Conservation (phyloP, 768 basidiomycete genomes). For the Tylopilus sp. region DNA sequence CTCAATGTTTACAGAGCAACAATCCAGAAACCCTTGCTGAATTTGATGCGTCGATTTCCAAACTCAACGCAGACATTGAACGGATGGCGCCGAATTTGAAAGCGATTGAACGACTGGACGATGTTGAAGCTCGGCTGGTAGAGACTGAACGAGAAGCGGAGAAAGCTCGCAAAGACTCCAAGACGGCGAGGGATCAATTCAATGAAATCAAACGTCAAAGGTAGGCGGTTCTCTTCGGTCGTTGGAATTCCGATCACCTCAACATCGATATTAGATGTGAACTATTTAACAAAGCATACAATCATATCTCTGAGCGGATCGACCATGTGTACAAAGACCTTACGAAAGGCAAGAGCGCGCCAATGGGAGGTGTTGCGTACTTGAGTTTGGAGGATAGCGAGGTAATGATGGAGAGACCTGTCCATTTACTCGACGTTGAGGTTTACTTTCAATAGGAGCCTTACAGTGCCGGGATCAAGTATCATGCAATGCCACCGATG, state of each 20-base stretch:
- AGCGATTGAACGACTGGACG: slow-evolving; percentile 86
- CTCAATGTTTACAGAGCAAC: slow-evolving; percentile 43
- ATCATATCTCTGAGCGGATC: slow-evolving; percentile 92
- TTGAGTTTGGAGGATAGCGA: slow-evolving; percentile 94
- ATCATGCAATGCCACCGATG: slow-evolving; percentile 99
- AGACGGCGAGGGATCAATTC: slow-evolving; percentile 87
- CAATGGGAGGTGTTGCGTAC: slow-evolving; percentile 96
- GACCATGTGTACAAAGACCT: slow-evolving; percentile 97
- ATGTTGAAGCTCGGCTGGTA: slow-evolving; percentile 78
- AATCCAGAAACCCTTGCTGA: slow-evolving; percentile 62
- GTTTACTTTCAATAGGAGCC: slow-evolving; percentile 56
- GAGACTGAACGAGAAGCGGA: slow-evolving; percentile 94
- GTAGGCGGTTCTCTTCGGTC: slow-evolving; percentile 36
- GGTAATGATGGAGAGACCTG: slow-evolving; percentile 45
- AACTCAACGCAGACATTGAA: slow-evolving; percentile 78
- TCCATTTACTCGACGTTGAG: slow-evolving; percentile 2
- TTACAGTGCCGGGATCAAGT: slow-evolving; percentile 88
- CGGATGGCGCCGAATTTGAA: slow-evolving; percentile 96
- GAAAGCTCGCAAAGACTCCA: slow-evolving; percentile 86
- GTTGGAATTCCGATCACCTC: not conserved
- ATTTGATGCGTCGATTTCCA: slow-evolving; percentile 69
- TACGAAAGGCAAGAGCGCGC: slow-evolving; percentile 90
- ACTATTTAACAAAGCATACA: slow-evolving; percentile 93
- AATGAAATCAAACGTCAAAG: slow-evolving; percentile 80
- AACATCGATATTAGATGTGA: slow-evolving; percentile 48